phyloP scores from a whole-genome alignment of 2,329 filamentous ascomycete genomes.

The Botrytis pseudocinerea region DNA sequence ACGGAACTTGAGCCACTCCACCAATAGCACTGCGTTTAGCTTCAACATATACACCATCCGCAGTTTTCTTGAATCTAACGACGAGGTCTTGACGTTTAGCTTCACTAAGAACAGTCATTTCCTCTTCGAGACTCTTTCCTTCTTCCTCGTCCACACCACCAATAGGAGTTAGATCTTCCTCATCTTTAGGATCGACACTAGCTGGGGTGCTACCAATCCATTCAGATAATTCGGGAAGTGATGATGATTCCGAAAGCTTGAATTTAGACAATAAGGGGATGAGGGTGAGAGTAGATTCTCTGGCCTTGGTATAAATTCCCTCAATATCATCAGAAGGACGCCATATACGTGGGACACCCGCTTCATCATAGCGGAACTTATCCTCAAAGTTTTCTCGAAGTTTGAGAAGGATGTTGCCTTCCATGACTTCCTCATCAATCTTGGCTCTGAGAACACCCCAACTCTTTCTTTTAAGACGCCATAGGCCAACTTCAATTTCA shows the following conservation, averaged over 20 bases:
- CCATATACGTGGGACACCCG: constrained; percentile 94
- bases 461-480: constrained; percentile 89
- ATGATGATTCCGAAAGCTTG: constrained; percentile 70
- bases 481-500: constrained; percentile 89
- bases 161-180: constrained; percentile 85
- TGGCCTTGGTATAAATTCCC: constrained; percentile 86
- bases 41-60: constrained; percentile 96
- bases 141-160: constrained; percentile 94
- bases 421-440: constrained; percentile 97
- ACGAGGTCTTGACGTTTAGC: constrained; percentile 88
- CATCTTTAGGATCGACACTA: constrained; percentile 76
- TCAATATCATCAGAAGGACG: constrained; percentile 96
- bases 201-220: constrained; percentile 81
- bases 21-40: constrained; percentile 96
- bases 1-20: constrained; percentile 86
- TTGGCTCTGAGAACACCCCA: constrained; percentile 88
- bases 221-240: constrained; percentile 75
- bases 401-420: constrained; percentile 93
- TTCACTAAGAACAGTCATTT: constrained; percentile 93
- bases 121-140: constrained; percentile 90
- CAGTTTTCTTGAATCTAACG: constrained; percentile 96
- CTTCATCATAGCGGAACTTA: constrained; percentile 97
- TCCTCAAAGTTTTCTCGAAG: constrained; percentile 98
- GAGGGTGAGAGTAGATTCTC: constrained; percentile 86
- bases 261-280: constrained; percentile 89